Base-by-base conservation (phyloP, 2,329 filamentous ascomycete species). In the Xylaria sp. region DNA sequence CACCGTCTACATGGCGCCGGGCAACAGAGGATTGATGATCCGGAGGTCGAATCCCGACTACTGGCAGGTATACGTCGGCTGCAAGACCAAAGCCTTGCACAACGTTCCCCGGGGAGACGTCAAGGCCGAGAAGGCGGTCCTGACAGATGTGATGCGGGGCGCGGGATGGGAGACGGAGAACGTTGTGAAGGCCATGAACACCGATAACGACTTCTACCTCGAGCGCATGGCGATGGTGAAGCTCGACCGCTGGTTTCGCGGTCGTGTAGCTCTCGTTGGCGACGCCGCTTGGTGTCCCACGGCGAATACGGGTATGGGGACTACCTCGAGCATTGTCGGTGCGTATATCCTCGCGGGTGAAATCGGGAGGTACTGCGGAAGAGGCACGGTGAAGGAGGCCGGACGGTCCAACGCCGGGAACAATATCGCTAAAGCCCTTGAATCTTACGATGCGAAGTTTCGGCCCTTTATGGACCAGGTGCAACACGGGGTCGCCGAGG, bases 331-430 rank as follows among this genome's bases (percentile, higher is more conserved):
- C 0, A 70, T 86, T 0, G 74, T 83, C 2, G 80, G 81, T 3
- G 84, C 82, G 1, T 87, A 86, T 71, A 74, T 86, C 1, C 78
- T 87, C 3, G 84, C 84, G 0, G 84, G 84, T 3, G 84, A 84
- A 65, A 78, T 84, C 21, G 72, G 63, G 32, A 68, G 68, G 50
- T 69, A 75, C 37, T 77, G 72, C 53, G 72, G 68, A 63, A 32
- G 57, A 47, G 29, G 61, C 25, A 59, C 47, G 12, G 23, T 29
- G 12, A 60, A 62, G 23, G 12, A n/a, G 8, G 29, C 47, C 32
- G 65, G 63, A 12, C 69, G 60, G 8, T 57, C 57, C 47, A 64
- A 65, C 48, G 60, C 60, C 0, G 65, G 63, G 5, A 68, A 70
- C 5, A 71, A 78, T 53, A 60, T 80, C 1, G 50, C 65, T 3